Conservation (phyloP, 768 basidiomycete species). For the Tricholoma saponaceum region DNA sequence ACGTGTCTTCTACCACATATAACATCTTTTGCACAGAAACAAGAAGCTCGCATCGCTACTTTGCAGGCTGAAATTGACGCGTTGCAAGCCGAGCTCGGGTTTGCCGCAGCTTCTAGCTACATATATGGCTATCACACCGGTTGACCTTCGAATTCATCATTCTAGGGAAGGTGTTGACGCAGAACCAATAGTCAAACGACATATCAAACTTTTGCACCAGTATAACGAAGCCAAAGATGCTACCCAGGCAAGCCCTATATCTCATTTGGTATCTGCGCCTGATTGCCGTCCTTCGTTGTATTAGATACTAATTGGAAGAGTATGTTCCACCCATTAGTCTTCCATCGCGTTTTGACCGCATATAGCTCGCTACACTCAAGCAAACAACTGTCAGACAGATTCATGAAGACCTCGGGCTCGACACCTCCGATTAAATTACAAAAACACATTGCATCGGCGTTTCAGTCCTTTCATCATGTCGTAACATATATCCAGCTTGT, state of each 20-base stretch:
- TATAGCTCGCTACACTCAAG: slow-evolving; percentile 66
- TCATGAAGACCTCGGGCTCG: slow-evolving; percentile 67
- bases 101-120: slow-evolving; percentile 1
- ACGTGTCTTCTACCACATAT: neutral
- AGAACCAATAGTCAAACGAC: slow-evolving; percentile 41
- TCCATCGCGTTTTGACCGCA: slow-evolving; percentile 1
- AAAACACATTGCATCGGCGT: neutral
- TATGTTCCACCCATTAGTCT: slow-evolving; percentile 23
- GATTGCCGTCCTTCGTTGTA: neutral
- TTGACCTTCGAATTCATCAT: neutral
- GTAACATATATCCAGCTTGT: slow-evolving; percentile 42
- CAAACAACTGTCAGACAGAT: slow-evolving; percentile 71
- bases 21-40: slow-evolving; percentile 15
- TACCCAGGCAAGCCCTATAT: slow-evolving; percentile 49
- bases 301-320: slow-evolving; percentile 78
- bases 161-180: slow-evolving; percentile 22
- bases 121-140: neutral
- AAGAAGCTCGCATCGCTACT: slow-evolving; percentile 20
- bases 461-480: slow-evolving; percentile 3
- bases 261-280: neutral
- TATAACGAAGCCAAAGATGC: slow-evolving; percentile 87
- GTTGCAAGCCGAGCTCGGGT: slow-evolving; percentile 26
- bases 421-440: slow-evolving; percentile 44
- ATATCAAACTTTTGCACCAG: slow-evolving; percentile 67
- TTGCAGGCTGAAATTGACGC: slow-evolving; percentile 24